Base-by-base conservation (phyloP, 208 protist species). In the Crithidia brevicula region DNA sequence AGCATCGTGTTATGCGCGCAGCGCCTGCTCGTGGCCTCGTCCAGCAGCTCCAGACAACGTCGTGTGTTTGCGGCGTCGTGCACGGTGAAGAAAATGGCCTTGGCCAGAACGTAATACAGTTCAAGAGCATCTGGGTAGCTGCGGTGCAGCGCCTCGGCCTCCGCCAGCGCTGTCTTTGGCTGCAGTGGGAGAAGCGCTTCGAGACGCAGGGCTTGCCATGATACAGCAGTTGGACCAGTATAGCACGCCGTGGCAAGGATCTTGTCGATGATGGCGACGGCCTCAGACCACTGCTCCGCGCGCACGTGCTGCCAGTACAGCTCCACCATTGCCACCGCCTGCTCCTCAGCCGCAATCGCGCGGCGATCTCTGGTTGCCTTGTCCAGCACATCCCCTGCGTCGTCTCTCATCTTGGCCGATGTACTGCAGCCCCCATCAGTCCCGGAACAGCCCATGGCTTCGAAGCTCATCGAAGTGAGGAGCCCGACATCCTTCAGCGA, bases 41-140 rank as follows among this genome's bases (percentile, higher is more conserved):
- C 69, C 34, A 96, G 69, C 11, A 91, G 63, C 16, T 70, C 56
- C 25, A 91, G 74, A 27, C 67, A 72, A 33, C 69, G 56, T 18
- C 16, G 30, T 8, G 86, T 93, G 25, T 75, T 83, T 13, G 58
- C 50, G 28, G 69, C 72, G 72, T 95, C 86, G 69, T 92, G 87
- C 16, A 77, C 74, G 46, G 77, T 84, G 67, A 88, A 92, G 72
- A 95, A 95, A 34, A 93, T 40, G 27, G 79, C 77, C 68, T 93
- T 93, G 58, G 85, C 80, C 20, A 88, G 77, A 4, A 93, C 54
- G 51, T 77, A 82, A 42, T 85, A 50, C 13, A 91, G 65, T 36
- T 92, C 86, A n/a, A 82, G 42, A 45, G 58, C 79, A 6, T 70
- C 57, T 3, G 74, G 72, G 58, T 85, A 70, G 10, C 31, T 25